Evolutionary conservation across 768 basidiomycete genomes (phyloP).

Genomic region (Tricholomella constricta): DNA sequence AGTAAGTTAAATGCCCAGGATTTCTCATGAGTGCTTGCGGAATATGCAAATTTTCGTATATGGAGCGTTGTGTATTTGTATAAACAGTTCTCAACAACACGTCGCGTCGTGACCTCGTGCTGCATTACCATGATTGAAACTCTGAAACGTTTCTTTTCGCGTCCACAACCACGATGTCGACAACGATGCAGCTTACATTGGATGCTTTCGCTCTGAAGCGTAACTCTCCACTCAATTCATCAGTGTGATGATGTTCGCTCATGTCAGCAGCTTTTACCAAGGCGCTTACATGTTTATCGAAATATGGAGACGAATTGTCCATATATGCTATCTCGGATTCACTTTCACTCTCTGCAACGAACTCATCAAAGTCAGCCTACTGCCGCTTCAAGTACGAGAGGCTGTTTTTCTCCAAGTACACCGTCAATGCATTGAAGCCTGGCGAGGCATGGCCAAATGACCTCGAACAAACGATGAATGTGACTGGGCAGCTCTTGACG

Average conservation of each 20-base stretch:
- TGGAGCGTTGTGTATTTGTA: background rate
- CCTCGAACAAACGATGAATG: constrained; percentile 38
- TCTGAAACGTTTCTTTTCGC: background rate
- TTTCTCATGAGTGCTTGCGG: too few relatives aligned
- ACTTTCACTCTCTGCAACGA: constrained; percentile 71
- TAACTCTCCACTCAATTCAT: constrained; percentile 25
- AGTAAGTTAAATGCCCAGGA: constrained; percentile 2
- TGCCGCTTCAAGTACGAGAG: constrained; percentile 72
- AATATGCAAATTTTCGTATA: background rate
- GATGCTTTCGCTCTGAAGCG: constrained; percentile 58
- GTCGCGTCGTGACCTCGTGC: background rate
- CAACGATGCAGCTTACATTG: constrained; percentile 67
- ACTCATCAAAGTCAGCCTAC: constrained; percentile 81
- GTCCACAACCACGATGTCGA: constrained; percentile 4
- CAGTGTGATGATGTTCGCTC: constrained; percentile 15
- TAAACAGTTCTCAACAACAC: constrained; percentile 6
- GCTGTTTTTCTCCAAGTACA: constrained; percentile 72
- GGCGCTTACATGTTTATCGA: constrained; percentile 74
- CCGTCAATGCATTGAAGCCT: constrained; percentile 30
- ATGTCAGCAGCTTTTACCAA: constrained; percentile 64
- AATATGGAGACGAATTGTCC: constrained; percentile 80
- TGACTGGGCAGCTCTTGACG: constrained; percentile 67
- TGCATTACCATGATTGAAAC: background rate
- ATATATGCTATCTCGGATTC: constrained; percentile 64
- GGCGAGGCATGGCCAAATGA: constrained; percentile 26